Conservation (phyloP, 1,284 basidiomycete species). For the Chondrostereum purpureum region DNA sequence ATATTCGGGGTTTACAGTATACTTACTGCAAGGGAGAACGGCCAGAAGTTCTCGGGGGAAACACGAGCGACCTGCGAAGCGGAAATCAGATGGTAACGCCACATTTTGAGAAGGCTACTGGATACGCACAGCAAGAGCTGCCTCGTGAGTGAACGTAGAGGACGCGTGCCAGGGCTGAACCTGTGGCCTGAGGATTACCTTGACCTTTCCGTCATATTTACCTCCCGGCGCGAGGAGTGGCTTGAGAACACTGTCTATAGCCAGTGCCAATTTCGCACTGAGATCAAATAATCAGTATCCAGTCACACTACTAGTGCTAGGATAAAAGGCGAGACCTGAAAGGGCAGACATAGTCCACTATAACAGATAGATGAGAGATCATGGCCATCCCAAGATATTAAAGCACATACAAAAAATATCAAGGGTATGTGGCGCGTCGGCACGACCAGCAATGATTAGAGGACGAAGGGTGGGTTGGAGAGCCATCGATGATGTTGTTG, state of each 20-base stretch:
- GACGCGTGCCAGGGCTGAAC: slow-evolving; percentile 81
- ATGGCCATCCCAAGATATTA: neutral
- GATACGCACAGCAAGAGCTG: slow-evolving; percentile 69
- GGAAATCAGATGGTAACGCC: slow-evolving; percentile 1
- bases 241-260: slow-evolving; percentile 55
- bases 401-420: slow-evolving; percentile 66
- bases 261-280: slow-evolving; percentile 56
- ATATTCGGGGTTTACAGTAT: too few relatives aligned
- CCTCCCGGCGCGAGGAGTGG: slow-evolving; percentile 57
- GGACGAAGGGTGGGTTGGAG: slow-evolving; percentile 74
- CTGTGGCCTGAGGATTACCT: slow-evolving; percentile 74
- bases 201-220: slow-evolving; percentile 72
- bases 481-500: slow-evolving; percentile 50
- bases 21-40: slow-evolving; percentile 62
- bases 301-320: too few relatives aligned
- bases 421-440: slow-evolving; percentile 72
- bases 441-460: slow-evolving; percentile 62
- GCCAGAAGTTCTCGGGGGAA: slow-evolving; percentile 75
- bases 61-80: slow-evolving; percentile 47
- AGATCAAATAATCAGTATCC: neutral
- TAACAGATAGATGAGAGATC: slow-evolving; percentile 1
- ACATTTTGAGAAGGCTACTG: neutral
- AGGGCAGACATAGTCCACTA: slow-evolving; percentile 87
- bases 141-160: slow-evolving; percentile 76
- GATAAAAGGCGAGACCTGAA: slow-evolving; percentile 62